Evolutionary conservation across 2,329 filamentous ascomycete species (phyloP).

Genomic region (Colletotrichum sp.): DNA sequence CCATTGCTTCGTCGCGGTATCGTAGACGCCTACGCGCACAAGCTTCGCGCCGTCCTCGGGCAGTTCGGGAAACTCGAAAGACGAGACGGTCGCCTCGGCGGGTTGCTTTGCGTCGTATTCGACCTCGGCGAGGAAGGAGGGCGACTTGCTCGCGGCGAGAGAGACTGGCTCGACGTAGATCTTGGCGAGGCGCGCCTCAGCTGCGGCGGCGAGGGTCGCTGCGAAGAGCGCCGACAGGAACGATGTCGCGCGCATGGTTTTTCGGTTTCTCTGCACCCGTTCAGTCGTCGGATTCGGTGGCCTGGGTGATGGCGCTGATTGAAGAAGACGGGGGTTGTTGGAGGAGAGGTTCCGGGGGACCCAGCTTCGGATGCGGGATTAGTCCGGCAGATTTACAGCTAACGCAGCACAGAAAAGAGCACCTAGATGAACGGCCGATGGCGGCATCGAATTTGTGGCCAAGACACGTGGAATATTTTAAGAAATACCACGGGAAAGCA

Average conservation of each 20-base stretch:
- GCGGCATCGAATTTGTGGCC: not conserved
- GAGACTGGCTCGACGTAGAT: conserved; percentile 61
- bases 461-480: not conserved
- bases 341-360: not conserved
- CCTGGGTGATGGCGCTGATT: not conserved
- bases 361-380: not conserved
- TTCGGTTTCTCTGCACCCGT: not conserved
- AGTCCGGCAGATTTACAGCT: conserved; percentile 5
- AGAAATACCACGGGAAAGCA: not conserved
- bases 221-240: conserved; percentile 49
- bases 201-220: conserved; percentile 43
- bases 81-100: conserved; percentile 50
- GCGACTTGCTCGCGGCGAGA: conserved; percentile 31
- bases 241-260: conserved; percentile 46
- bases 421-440: not conserved
- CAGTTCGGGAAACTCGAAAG: conserved; percentile 63
- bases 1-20: conserved; percentile 53
- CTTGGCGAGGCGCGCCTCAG: conserved; percentile 50
- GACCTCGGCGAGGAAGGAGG: conserved; percentile 60
- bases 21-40: conserved; percentile 64
- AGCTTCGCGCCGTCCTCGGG: conserved; percentile 46
- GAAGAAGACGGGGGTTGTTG: not conserved
- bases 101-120: conserved; percentile 55
- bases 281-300: not conserved
- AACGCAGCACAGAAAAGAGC: not conserved